Evolutionary conservation across 1,284 basidiomycete genomes (phyloP), one percentile per base, ranked within the genome.

Genomic region (Microbotryum saponariae): DNA sequence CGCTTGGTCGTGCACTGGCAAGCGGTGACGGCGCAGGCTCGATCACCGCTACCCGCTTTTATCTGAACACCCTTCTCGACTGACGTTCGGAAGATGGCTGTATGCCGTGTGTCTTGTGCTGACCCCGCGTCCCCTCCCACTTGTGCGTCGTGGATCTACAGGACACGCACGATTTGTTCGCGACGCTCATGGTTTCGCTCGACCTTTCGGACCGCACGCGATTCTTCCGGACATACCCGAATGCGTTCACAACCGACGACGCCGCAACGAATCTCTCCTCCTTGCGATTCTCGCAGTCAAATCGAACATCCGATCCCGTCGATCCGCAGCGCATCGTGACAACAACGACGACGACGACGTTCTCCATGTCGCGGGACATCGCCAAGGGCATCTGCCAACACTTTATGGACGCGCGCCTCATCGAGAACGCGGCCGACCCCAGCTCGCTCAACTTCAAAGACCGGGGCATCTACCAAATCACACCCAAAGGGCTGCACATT

Each of bases 301-400:
- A 94, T 78, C 91, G 96, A 71, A 88, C 90, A 63, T 90, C 93
- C 71, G 96, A 98, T 82, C 93, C 96, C 63, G 88, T 91, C 78
- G 93, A 98, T 78, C 91, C 92, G 66, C 85, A 89, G 76, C 86
- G 94, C 72, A 91, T 99, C 75, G 88, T 98, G 72, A 97, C 96
- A 70, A 98, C 94, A 1, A 98, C 96, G 1, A 98, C 96, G 6
- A 98, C 94, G 10, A 99, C 96, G 50, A 98, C 96, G 25, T 99
- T 99, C 78, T 93, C 91, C 65, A 98, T 99, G 96, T 92, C 91
- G 68, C 85, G 92, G 69, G 94, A 98, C 53, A 98, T 98, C 88
- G 96, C 96, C 64, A 96, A 97, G 78, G 91, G 91, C 44, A 97
- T 98, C 85, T 91, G 91, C 77, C 94, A 98, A 77, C 93, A 97